Conservation (phyloP, 257 asterid genomes). For the Rehmannia glutinosa region DNA sequence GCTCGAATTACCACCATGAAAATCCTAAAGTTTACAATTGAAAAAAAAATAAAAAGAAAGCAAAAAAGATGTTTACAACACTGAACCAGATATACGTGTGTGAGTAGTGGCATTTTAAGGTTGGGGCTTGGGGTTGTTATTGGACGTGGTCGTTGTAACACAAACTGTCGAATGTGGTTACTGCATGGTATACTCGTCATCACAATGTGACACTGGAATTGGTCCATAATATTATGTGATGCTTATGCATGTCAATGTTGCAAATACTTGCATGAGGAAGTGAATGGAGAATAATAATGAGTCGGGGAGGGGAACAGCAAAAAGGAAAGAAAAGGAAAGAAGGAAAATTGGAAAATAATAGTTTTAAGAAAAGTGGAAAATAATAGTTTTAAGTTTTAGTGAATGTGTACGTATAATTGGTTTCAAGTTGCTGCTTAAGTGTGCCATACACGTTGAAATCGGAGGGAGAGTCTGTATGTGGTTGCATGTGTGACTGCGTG, state of each 20-base stretch:
- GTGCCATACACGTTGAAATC: too few relatives aligned
- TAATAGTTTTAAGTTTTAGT: too few relatives aligned
- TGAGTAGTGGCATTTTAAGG: background rate
- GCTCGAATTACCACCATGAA: background rate
- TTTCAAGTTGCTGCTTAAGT: too few relatives aligned
- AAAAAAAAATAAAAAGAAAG: background rate
- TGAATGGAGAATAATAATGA: background rate
- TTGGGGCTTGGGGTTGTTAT: background rate
- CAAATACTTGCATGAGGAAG: background rate
- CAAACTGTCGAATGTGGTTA: background rate
- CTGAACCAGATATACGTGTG: background rate
- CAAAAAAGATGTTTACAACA: background rate
- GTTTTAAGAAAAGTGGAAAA: too few relatives aligned
- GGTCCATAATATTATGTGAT: too few relatives aligned
- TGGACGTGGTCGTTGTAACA: background rate
- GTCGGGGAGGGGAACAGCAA: background rate
- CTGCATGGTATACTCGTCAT: too few relatives aligned
- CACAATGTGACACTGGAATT: too few relatives aligned
- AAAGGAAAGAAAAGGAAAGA: background rate
- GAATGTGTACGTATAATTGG: too few relatives aligned
- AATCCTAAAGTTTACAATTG: background rate
- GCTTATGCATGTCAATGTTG: background rate
- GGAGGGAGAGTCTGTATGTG: too few relatives aligned
- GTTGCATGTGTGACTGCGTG: too few relatives aligned
- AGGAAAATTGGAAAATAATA: background rate